phyloP scores from a whole-genome alignment of 2,329 filamentous ascomycete genomes.

The Emergomyces africanus region DNA sequence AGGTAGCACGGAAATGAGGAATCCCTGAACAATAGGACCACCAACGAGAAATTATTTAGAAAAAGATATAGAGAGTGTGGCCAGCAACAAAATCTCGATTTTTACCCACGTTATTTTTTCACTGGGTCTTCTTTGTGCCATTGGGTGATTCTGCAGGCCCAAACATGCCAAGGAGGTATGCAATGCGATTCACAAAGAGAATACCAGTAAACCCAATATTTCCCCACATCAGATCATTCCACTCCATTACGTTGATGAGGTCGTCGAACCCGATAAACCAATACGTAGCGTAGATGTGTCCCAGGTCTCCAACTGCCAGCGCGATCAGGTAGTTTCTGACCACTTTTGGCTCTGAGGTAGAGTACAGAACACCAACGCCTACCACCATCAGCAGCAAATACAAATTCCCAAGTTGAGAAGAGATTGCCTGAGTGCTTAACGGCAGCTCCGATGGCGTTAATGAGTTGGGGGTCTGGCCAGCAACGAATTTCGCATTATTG shows the following conservation, averaged over 20 bases:
- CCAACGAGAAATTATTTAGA: neutral
- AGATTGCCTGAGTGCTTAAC: conserved; percentile 40
- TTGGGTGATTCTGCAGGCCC: conserved; percentile 29
- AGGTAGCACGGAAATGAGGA: neutral
- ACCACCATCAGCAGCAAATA: conserved; percentile 55
- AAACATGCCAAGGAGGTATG: conserved; percentile 49
- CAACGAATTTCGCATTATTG: conserved; percentile 49
- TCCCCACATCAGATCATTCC: conserved; percentile 62
- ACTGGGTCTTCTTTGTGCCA: conserved; percentile 12
- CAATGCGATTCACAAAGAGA: conserved; percentile 43
- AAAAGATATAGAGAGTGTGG: too few relatives aligned
- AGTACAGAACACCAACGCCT: conserved; percentile 50
- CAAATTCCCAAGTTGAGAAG: conserved; percentile 56
- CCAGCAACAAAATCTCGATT: neutral
- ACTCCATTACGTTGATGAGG: conserved; percentile 41
- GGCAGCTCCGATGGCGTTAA: conserved; percentile 16
- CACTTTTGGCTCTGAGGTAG: conserved; percentile 52
- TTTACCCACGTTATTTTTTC: neutral
- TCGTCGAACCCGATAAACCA: conserved; percentile 44
- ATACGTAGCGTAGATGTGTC: conserved; percentile 52
- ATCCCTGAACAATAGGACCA: neutral
- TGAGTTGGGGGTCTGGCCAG: conserved; percentile 43
- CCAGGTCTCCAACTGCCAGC: conserved; percentile 52
- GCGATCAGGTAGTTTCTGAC: conserved; percentile 55
- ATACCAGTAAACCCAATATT: conserved; percentile 55